Evolutionary conservation across 129 eudicot species (phyloP).

Genomic region (Chrysanthemum seticuspe): DNA sequence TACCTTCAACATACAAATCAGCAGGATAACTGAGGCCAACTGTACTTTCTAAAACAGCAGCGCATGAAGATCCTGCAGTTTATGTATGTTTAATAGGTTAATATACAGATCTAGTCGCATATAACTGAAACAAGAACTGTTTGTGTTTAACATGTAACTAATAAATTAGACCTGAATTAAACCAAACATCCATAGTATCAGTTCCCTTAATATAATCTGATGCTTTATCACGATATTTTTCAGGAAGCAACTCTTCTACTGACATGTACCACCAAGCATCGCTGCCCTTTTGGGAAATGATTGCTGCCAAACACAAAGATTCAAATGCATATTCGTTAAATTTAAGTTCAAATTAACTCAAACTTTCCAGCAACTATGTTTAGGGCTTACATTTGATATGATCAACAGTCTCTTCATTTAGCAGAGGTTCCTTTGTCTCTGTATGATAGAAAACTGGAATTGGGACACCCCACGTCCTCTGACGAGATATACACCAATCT

Average conservation of each 20-base stretch:
- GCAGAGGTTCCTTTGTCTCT: constrained; percentile 82
- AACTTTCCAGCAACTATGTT: too few relatives aligned
- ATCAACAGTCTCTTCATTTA: constrained; percentile 81
- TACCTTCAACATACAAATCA: too few relatives aligned
- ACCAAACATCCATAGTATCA: too few relatives aligned
- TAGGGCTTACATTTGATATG: constrained; percentile 77
- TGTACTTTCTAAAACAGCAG: too few relatives aligned
- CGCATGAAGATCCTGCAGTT: too few relatives aligned
- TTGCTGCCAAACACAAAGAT: constrained; percentile 55
- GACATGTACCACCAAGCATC: constrained; percentile 99
- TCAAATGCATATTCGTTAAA: neutral
- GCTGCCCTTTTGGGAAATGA: constrained; percentile 89
- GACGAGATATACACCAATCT: constrained; percentile 99
- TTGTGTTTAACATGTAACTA: too few relatives aligned
- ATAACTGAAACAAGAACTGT: too few relatives aligned
- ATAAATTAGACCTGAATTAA: too few relatives aligned
- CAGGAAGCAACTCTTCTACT: constrained; percentile 94
- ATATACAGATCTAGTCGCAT: too few relatives aligned
- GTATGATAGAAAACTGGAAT: constrained; percentile 96
- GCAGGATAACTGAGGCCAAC: too few relatives aligned
- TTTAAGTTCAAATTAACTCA: neutral
- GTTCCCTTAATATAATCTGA: constrained; percentile 74
- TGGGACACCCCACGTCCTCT: constrained; percentile 99
- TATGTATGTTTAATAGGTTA: too few relatives aligned
- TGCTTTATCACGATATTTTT: constrained; percentile 74